These are phyloP conservation scores for Dipodascus albidus DNA, from an alignment of 805 yeast genomes.

Conservation along the genomic window DNA sequence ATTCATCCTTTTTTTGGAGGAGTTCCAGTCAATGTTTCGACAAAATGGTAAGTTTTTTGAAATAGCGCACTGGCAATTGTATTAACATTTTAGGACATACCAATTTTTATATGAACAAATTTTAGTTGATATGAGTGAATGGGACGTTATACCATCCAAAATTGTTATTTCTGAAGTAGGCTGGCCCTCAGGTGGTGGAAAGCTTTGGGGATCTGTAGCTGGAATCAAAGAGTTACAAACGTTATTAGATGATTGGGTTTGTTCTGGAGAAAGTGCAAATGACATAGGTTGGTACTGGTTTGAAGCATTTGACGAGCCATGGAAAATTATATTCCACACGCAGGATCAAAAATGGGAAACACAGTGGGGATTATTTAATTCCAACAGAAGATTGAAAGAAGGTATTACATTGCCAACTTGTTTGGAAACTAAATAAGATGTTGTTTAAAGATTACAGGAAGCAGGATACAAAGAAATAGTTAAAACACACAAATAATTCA, in stretches of 20 bases:
- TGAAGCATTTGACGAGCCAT: constrained; percentile 66
- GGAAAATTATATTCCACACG: constrained; percentile 46
- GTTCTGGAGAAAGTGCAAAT: constrained; percentile 28
- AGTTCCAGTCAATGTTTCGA: constrained; percentile 33
- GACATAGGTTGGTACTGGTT: constrained; percentile 45
- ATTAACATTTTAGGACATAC: constrained; percentile 25
- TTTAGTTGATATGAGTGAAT: constrained; percentile 9
- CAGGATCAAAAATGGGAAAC: constrained; percentile 48
- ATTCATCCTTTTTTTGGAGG: constrained; percentile 64
- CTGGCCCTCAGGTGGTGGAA: constrained; percentile 61
- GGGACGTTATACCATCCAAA: constrained; percentile 13
- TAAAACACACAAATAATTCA: neutral
- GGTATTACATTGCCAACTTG: constrained; percentile 32
- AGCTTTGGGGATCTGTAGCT: constrained; percentile 35
- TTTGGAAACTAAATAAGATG: neutral
- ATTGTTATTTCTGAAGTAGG: constrained; percentile 53
- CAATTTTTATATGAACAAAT: constrained; percentile 36
- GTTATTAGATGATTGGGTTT: constrained; percentile 43
- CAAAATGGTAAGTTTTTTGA: constrained; percentile 31
- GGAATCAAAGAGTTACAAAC: constrained; percentile 32
- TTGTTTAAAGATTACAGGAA: neutral
- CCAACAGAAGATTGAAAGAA: constrained; percentile 36
- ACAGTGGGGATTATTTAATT: constrained; percentile 56
- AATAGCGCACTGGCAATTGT: neutral
- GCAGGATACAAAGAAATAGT: neutral